Evolutionary conservation across 257 asterid species (phyloP), one percentile per base, ranked within the genome.

Genomic region (Gentiana straminea): DNA sequence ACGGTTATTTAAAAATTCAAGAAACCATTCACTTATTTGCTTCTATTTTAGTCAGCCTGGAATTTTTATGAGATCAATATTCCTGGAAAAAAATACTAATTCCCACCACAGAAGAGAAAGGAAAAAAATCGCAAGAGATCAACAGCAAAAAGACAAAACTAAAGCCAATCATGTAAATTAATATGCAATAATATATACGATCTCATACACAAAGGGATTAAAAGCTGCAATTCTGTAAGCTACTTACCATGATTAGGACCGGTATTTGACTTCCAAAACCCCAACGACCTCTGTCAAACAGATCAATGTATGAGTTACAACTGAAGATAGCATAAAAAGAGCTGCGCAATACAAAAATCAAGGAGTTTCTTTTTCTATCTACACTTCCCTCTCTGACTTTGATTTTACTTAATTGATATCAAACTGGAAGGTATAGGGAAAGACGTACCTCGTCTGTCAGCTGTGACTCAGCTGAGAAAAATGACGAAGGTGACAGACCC

Each of bases 281-380:
- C 84, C 55, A 75, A 68, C 68, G 76, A 94, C 54, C 80, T 79
- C 99, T 85, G 94, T 74, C 71, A 74, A 71, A 55, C 54, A 66
- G 32, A 57, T 59, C 55, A 73, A 54, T 61, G 66, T 43, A 33
- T 11, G 52, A 57, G 52, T 32, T 57, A 45, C 47, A 33, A 41
- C 45, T n/a, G 43, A 13, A 43, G 60, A 41, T 24, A 57, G 32
- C 10, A 10, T 41, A n/a, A 41, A 12, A 56, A n/a, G 13, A 38
- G 9, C 8, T 13, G 24, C 37, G 7, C 12, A 12, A 1, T 5
- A 33, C 33, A 54, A 54, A 24, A 13, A 8, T 38, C 33, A 39
- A 38, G 24, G 24, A 7, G 34, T 33, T 15, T 55, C 49, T 55
- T 41, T 39, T 8, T 7, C 36, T 3, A 15, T 24, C 1, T 24